phyloP scores from a whole-genome alignment of 75 land plant species.

The Isoetes taiwanensis region DNA sequence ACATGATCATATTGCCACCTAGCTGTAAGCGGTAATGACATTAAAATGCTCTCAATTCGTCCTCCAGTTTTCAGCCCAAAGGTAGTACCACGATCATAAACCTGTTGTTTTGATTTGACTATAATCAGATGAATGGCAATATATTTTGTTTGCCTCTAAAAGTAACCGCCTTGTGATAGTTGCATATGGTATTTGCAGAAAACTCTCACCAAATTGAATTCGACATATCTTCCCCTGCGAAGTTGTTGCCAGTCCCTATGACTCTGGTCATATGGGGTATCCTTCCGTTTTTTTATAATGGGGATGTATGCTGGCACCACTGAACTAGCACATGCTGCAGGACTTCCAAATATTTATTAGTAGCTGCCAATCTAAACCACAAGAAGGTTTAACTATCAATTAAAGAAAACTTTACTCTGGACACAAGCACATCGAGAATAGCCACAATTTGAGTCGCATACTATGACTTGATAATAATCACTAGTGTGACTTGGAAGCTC shows the following conservation, averaged over 20 bases:
- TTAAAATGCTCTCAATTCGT: constrained; percentile 93
- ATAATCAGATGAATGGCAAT: too few species aligned
- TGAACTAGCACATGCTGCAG: constrained; percentile 86
- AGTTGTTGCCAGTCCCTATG: constrained; percentile 95
- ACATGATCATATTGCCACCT: constrained; percentile 99
- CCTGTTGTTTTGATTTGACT: too few species aligned
- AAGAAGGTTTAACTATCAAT: not conserved
- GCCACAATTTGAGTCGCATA: not conserved
- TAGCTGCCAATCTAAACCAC: not conserved
- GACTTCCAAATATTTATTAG: too few species aligned
- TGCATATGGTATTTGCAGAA: not conserved
- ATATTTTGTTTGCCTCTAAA: too few species aligned
- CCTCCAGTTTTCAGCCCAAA: constrained; percentile 98
- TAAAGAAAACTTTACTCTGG: not conserved
- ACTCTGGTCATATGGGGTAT: constrained; percentile 53
- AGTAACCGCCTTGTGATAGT: not conserved
- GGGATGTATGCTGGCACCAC: constrained; percentile 92
- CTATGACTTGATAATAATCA: not conserved
- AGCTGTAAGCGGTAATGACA: constrained; percentile 87
- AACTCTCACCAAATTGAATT: constrained; percentile 78
- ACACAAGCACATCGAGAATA: not conserved
- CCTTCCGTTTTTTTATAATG: constrained; percentile 68
- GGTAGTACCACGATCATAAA: constrained; percentile 97
- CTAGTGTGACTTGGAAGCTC: not conserved
- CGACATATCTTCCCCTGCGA: constrained; percentile 93